phyloP scores from a whole-genome alignment of 257 asterid genomes.

The Nicotiana sylvestris region DNA sequence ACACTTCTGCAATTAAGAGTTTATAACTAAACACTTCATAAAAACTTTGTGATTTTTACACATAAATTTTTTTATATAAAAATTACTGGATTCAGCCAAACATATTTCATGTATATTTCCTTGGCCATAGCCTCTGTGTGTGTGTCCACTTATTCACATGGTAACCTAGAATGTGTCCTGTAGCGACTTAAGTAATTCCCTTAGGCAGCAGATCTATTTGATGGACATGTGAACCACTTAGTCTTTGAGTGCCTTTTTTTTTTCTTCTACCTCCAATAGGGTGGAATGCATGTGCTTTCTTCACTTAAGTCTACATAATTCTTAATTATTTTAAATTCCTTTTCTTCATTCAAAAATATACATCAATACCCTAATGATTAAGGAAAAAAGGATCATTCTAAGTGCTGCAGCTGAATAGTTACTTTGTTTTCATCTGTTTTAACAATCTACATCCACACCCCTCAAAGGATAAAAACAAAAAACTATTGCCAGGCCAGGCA shows the following conservation, averaged over 20 bases:
- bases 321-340: constrained; percentile 24
- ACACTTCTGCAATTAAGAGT: too few species aligned
- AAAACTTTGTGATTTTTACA: too few species aligned
- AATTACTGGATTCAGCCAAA: too few species aligned
- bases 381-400: neutral
- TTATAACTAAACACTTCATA: too few species aligned
- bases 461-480: neutral
- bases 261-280: constrained; percentile 30
- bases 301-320: constrained; percentile 20
- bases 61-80: too few species aligned
- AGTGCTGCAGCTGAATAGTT: neutral
- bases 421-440: constrained; percentile 5
- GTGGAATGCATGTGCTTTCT: constrained; percentile 73
- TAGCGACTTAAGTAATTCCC: constrained; percentile 38
- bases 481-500: neutral
- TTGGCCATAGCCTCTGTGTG: neutral
- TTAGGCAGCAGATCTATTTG: constrained; percentile 36
- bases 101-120: too few species aligned
- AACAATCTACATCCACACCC: neutral
- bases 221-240: constrained; percentile 70
- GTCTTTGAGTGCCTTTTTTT: constrained; percentile 17
- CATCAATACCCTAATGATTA: constrained; percentile 17
- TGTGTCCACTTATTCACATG: constrained; percentile 28
- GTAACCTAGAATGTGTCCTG: constrained; percentile 30
- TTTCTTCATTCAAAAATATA: constrained; percentile 17